Base-by-base conservation (phyloP, 768 basidiomycete genomes). In the Phanerochaete carnosa region DNA sequence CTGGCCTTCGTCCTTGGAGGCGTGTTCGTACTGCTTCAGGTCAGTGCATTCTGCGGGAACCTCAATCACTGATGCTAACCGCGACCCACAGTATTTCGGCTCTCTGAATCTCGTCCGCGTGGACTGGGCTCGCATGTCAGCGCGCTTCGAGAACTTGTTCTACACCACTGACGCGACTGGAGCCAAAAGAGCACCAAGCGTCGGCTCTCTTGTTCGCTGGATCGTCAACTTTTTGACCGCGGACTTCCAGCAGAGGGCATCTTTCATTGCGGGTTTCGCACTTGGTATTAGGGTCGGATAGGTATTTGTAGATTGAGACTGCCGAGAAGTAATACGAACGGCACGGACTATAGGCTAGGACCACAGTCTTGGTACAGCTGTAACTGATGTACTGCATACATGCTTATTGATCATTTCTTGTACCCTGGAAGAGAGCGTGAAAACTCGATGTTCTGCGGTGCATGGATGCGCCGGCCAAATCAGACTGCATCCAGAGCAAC, bases 221-320 rank as follows among this genome's bases (percentile, higher is more conserved):
- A 65, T 87, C 25, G 72, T 90, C 25, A 78, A 92, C 73, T 97
- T 98, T 76, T 75, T 98, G 72, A 92, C 90, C 0, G 91, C 94
- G 7, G 93, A 97, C 70, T 95, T 98, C 74, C 95, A 94, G 69
- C 90, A 88, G 46, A 77, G 95, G 62, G 95, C 94, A 1, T 88
- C 90, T 15, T 97, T 97, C 74, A 67, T 94, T 33, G 93, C 87
- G 3, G 95, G 95, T 9, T 79, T 97, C 60, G 81, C 78, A 0
- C 76, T 98, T 29, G 95, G 95, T 11, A 66, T 98, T 52, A 80
- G 94, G 54, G 72, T 97, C 22, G 94, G 95, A 56, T 96, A 60
- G 73, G 56, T 9, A 49, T 43, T 8, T 11, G 43, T 45, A 16
- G 43, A 45, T 45, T 45, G 43, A 45, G 37, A 45, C 15, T 45